Percentiles rank a stretch among this genome's conserved stretches.
Conservation (phyloP, 1,139 yeast species). For the Suhomyces bokatorum region DNA sequence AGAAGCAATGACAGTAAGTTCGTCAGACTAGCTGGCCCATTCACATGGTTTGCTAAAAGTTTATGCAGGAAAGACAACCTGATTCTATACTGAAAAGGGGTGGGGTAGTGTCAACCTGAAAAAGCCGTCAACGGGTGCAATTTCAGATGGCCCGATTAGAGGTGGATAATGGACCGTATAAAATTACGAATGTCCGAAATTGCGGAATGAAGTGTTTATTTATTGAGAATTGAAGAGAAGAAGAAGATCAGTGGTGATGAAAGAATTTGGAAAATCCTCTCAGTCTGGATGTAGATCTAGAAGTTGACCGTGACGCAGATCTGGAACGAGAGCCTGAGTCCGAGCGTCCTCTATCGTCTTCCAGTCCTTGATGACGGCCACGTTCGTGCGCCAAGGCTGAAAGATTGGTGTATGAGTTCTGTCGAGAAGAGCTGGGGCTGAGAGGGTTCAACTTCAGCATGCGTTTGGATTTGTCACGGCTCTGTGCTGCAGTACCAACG, state of each 20-base stretch:
- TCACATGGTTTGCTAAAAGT: background rate
- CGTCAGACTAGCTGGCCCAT: background rate
- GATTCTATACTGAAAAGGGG: background rate
- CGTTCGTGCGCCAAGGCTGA: constrained; percentile 16
- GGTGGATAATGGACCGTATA: background rate
- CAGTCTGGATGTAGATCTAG: constrained; percentile 23
- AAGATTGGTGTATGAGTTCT: constrained; percentile 19
- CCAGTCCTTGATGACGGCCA: constrained; percentile 5
- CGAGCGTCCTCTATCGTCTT: constrained; percentile 15
- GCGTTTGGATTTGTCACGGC: constrained; percentile 9
- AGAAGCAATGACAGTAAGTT: background rate
- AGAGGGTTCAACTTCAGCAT: constrained; percentile 10
- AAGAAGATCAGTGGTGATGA: constrained; percentile 11
- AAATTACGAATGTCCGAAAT: background rate
- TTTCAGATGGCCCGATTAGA: no score
- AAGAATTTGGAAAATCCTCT: constrained; percentile 25
- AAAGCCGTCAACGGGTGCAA: no score
- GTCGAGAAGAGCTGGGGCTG: constrained; percentile 15
- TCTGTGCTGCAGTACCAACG: constrained; percentile 16
- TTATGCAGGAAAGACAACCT: background rate
- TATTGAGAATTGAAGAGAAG: constrained; percentile 3
- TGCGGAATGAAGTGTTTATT: background rate
- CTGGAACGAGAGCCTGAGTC: constrained; percentile 6
- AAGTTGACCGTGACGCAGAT: constrained; percentile 15
- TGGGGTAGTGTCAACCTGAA: background rate